Evolutionary conservation across 2,329 filamentous ascomycete species (phyloP), one percentile per base, ranked within the genome.

Genomic region (Grosmannia clavigera): DNA sequence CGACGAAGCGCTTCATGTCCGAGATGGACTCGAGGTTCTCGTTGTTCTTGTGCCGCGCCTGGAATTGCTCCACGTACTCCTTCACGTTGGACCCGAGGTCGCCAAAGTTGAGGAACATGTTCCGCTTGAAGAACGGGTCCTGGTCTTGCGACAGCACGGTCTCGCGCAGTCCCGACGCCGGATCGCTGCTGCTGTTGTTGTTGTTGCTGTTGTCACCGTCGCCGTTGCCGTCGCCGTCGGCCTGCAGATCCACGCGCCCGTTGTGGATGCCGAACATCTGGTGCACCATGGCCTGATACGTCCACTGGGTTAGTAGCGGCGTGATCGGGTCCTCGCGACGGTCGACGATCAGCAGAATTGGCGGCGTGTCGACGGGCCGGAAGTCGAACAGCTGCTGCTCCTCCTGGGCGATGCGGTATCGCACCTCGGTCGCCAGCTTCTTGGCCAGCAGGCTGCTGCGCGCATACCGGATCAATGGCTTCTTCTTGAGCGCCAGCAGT

Each of bases 221-320:
- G 38, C 43, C 59, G 22, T 22, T 16, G n/a, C 16, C 33, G 12
- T 96, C 85, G 27, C 19, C 48, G 48, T 96, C 86, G 60, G 89
- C 82, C 63, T 86, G 87, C 40, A 99, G 78, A 69, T 96, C 88
- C 0, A 99, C 94, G 57, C 92, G 83, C n/a, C 94, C 94, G 70
- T 97, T 97, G 61, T 88, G 83, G 65, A 99, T 96, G 5, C 94
- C 94, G 14, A 99, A 78, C 2, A 97, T 76, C 69, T 99, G 94
- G 70, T 99, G 94, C 0, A 99, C 94, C 92, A 99, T 99, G n/a
- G 94, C 94, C 74, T 99, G 94, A 69, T 99, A 99, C 31, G 94
- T 99, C 94, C 94, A 99, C 71, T 99, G 94, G 3, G 91, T 96
- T 56, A 99, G 80, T 12, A 99, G 76, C 0, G 94, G 94, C 3